These are phyloP conservation scores for Apostasia shenzhenica DNA, from an alignment of 106 monocot species.

Conservation along the genomic window DNA sequence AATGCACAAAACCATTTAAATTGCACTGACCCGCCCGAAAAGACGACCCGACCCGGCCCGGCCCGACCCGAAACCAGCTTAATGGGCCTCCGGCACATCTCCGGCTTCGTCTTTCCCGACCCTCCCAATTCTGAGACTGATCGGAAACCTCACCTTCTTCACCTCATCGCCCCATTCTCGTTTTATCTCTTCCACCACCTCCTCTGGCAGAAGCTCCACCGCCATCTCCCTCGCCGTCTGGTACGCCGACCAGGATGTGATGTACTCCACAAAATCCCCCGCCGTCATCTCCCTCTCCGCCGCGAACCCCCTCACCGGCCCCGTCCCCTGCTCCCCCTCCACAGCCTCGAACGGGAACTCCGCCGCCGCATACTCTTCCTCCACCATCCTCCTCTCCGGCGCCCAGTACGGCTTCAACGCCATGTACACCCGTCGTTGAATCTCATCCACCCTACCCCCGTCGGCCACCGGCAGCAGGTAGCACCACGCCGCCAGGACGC, in stretches of 20 bases:
- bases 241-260: conserved; percentile 76
- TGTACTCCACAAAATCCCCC: conserved; percentile 33
- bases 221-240: conserved; percentile 59
- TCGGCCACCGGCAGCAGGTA: conserved; percentile 33
- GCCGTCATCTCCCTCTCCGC: conserved; percentile 35
- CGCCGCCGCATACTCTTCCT: conserved; percentile 33
- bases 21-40: too few species aligned
- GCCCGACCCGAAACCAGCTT: too few species aligned
- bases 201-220: conserved; percentile 59
- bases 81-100: too few species aligned
- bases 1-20: too few species aligned
- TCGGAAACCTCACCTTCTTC: conserved; percentile 43
- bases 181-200: conserved; percentile 33
- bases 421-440: conserved; percentile 23
- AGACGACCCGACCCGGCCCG: too few species aligned
- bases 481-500: conserved; percentile 80
- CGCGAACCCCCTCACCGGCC: conserved; percentile 62
- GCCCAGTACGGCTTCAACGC: conserved; percentile 42
- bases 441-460: conserved; percentile 24
- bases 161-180: conserved; percentile 50
- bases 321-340: conserved; percentile 47
- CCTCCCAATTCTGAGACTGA: conserved; percentile 55
- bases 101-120: conserved; percentile 4
- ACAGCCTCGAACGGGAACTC: conserved; percentile 74
- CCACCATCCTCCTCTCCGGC: conserved; percentile 27